These are phyloP conservation scores for Melaleuca alternifolia DNA, from an alignment of 345 rosid species.

Conservation along the genomic window DNA sequence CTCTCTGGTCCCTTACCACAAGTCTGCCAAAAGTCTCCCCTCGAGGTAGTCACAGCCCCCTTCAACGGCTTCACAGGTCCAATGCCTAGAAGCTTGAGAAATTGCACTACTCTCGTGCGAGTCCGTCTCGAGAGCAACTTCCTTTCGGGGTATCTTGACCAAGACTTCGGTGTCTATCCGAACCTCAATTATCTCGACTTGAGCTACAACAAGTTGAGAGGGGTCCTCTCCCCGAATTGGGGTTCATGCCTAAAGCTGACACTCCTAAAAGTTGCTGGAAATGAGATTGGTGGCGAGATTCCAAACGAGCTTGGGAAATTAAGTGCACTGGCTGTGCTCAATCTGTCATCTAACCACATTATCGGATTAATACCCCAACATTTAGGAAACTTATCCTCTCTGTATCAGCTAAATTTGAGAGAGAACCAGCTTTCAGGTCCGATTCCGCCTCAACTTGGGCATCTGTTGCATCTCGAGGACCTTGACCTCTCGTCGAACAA, in stretches of 20 bases:
- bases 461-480: not conserved
- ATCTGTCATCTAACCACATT: not conserved
- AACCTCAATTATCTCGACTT: slow-evolving; percentile 20
- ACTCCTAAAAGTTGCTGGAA: not conserved
- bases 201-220: slow-evolving; percentile 16
- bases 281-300: not conserved
- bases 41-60: not conserved
- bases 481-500: not conserved
- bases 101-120: not conserved
- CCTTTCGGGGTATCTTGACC: not conserved
- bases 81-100: not conserved
- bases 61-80: not conserved
- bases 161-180: slow-evolving; percentile 16
- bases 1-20: not conserved
- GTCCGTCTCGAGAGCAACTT: not conserved
- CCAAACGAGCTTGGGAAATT: not conserved
- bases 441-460: not conserved
- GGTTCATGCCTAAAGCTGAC: slow-evolving; percentile 8
- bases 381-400: not conserved
- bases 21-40: not conserved
- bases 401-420: not conserved
- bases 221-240: slow-evolving; percentile 20
- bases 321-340: not conserved
- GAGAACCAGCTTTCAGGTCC: not conserved
- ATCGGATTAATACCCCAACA: not conserved